Evolutionary conservation across 208 protist species (phyloP).

Genomic region (Crithidia mellificae): DNA sequence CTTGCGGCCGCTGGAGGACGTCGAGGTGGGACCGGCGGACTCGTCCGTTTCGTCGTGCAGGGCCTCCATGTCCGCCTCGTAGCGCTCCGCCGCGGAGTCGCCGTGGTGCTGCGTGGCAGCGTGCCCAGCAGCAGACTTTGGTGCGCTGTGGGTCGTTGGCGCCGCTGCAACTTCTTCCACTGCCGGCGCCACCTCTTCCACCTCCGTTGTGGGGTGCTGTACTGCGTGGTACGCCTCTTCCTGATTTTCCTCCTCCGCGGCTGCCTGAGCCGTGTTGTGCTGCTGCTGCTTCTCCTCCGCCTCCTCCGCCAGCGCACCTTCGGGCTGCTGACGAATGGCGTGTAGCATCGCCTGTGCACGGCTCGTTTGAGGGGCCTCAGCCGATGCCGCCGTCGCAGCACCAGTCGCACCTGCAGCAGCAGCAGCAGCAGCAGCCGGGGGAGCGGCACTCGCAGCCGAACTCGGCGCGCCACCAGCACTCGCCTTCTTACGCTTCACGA

Average conservation of each 20-base stretch:
- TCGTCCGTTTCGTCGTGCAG: constrained; percentile 21
- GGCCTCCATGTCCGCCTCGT: constrained; percentile 15
- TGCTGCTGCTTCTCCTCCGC: background rate
- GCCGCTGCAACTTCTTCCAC: no score
- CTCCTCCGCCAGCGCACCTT: constrained; percentile 19
- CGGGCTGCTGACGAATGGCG: constrained; percentile 33
- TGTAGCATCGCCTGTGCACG: constrained; percentile 24
- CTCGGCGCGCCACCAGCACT: background rate
- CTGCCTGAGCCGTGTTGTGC: background rate
- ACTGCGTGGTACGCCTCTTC: background rate
- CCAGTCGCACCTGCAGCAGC: background rate
- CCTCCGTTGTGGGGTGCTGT: background rate
- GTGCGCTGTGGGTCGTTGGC: background rate
- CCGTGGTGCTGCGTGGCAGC: no score
- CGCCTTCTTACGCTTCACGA: constrained; percentile 32
- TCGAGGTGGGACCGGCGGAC: constrained; percentile 6
- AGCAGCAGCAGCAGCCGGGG: background rate
- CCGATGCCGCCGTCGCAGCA: no score
- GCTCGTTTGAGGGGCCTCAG: background rate
- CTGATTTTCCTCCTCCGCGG: background rate
- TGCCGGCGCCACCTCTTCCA: background rate
- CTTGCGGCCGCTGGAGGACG: constrained; percentile 36
- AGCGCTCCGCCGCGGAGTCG: constrained; percentile 8
- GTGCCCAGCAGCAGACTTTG: no score
- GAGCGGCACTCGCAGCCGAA: background rate